Conservation (phyloP, 2,329 filamentous ascomycete species). For the Neopestalotiopsis clavispora region DNA sequence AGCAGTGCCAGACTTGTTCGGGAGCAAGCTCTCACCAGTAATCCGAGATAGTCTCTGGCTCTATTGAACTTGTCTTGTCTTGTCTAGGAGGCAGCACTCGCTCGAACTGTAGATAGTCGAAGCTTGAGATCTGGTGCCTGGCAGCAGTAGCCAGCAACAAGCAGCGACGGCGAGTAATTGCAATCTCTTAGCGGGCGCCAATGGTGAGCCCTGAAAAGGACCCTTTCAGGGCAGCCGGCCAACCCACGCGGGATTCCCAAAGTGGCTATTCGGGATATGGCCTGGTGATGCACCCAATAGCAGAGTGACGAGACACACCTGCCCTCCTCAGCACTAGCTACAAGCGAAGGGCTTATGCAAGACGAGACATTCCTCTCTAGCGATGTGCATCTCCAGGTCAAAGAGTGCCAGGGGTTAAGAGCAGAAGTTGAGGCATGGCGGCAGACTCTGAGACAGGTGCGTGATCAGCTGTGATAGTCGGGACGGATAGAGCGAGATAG, state of each 20-base stretch:
- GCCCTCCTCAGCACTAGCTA: slow-evolving; percentile 8
- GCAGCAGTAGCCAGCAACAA: neutral
- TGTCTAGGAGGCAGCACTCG: neutral
- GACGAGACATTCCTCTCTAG: neutral
- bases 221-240: neutral
- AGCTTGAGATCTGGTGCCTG: slow-evolving; percentile 3
- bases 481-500: neutral
- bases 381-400: neutral
- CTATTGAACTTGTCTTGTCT: neutral
- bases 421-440: slow-evolving; percentile 1
- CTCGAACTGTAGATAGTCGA: neutral
- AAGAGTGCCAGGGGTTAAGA: neutral
- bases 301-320: slow-evolving; percentile 15
- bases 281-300: slow-evolving; percentile 14
- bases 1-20: neutral
- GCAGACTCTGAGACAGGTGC: slow-evolving; percentile 7
- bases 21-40: neutral
- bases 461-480: slow-evolving; percentile 8
- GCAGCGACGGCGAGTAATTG: neutral
- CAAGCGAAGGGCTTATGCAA: neutral
- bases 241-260: slow-evolving; percentile 11
- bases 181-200: neutral
- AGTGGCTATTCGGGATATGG: slow-evolving; percentile 4
- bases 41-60: neutral
- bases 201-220: slow-evolving; percentile 1